Evolutionary conservation across 495 filamentous ascomycete species (phyloP).

Genomic region (Cladorrhinum samala): DNA sequence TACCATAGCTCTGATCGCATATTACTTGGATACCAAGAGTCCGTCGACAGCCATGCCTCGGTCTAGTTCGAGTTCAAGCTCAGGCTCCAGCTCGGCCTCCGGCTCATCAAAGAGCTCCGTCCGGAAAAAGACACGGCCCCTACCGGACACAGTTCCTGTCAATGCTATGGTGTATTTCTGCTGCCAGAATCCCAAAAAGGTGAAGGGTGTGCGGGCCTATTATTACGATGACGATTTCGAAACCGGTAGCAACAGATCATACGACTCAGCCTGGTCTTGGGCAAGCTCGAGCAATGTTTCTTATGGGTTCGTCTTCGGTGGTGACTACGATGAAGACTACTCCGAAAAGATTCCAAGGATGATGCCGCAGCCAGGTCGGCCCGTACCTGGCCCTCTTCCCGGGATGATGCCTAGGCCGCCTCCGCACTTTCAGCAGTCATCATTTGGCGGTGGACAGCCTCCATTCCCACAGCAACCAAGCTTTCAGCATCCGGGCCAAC

Average conservation of each 20-base stretch:
- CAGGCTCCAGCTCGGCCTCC: slow-evolving; percentile 4
- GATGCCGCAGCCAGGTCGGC: neutral
- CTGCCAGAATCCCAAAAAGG: slow-evolving; percentile 20
- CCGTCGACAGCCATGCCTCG: slow-evolving; percentile 8
- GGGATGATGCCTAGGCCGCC: neutral
- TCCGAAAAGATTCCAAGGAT: slow-evolving; percentile 1
- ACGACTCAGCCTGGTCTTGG: slow-evolving; percentile 15
- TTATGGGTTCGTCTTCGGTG: slow-evolving; percentile 11
- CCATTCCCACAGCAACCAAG: neutral
- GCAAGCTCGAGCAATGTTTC: slow-evolving; percentile 11
- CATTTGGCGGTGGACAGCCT: neutral
- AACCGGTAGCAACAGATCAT: slow-evolving; percentile 14
- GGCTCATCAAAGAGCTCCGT: slow-evolving; percentile 7
- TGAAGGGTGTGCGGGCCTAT: slow-evolving; percentile 21
- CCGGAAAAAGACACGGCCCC: slow-evolving; percentile 6
- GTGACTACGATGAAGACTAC: slow-evolving; percentile 9
- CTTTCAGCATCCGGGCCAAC: neutral
- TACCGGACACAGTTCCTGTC: slow-evolving; percentile 20
- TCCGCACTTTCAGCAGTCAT: neutral
- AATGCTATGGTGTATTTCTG: slow-evolving; percentile 19
- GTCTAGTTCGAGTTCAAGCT: slow-evolving; percentile 3
- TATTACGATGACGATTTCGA: slow-evolving; percentile 19
- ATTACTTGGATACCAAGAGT: too few species aligned
- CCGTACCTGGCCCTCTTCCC: neutral
- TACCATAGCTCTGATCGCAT: too few species aligned